These are phyloP conservation scores for Echinosophora koreensis DNA, from an alignment of 306 rosid genomes.

Conservation along the genomic window DNA sequence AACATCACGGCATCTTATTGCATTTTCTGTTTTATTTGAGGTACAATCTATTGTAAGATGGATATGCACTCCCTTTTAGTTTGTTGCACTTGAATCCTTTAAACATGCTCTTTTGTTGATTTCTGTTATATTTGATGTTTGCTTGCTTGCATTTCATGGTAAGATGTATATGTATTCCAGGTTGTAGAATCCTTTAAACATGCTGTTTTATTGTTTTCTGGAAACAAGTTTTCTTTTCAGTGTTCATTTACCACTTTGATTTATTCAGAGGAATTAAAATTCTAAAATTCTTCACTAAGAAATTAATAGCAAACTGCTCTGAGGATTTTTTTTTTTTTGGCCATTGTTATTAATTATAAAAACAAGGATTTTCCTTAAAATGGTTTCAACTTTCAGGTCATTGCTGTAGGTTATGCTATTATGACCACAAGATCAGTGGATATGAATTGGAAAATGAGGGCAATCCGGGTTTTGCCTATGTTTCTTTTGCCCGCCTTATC, in stretches of 20 bases:
- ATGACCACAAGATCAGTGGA: conserved; percentile 72
- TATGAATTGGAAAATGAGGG: conserved; percentile 87
- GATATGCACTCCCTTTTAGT: neutral
- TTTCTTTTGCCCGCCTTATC: conserved; percentile 87
- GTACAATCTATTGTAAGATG: conserved; percentile 43
- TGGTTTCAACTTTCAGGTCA: conserved; percentile 65
- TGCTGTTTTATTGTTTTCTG: conserved; percentile 14
- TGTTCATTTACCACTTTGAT: neutral
- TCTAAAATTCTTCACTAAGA: neutral
- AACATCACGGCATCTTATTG: conserved; percentile 63
- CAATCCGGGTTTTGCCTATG: conserved; percentile 82
- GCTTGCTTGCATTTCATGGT: conserved; percentile 6
- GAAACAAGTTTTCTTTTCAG: neutral
- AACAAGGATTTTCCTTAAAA: conserved; percentile 38
- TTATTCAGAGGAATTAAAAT: neutral
- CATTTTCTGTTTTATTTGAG: conserved; percentile 78
- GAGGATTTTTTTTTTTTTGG: neutral
- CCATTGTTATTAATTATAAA: neutral
- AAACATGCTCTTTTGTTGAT: neutral
- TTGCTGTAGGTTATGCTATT: conserved; percentile 88
- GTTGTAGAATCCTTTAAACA: conserved; percentile 14
- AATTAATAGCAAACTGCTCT: neutral
- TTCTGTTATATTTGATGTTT: neutral
- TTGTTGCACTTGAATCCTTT: neutral
- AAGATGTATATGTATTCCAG: conserved; percentile 13